These are phyloP conservation scores for Yarrowia galli DNA, from an alignment of 1,139 yeast species.

Conservation along the genomic window DNA sequence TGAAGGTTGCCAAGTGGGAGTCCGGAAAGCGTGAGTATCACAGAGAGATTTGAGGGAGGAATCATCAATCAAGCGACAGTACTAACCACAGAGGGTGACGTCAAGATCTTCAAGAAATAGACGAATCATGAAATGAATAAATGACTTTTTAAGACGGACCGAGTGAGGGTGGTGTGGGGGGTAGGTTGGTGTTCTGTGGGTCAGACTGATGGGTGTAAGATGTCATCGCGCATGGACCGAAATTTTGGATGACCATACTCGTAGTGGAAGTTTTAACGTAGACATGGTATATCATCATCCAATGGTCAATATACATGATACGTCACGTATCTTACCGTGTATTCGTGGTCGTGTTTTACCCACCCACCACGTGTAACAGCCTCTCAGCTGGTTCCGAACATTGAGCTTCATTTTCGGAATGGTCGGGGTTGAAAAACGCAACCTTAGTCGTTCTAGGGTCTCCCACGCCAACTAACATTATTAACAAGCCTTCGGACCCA, in stretches of 20 bases:
- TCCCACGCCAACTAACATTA: constrained; percentile 10
- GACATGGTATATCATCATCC: too few species aligned
- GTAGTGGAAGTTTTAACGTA: too few species aligned
- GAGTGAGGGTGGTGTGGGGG: too few species aligned
- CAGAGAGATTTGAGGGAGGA: background rate
- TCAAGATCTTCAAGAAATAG: constrained; percentile 33
- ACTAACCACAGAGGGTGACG: constrained; percentile 38
- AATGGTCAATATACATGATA: background rate
- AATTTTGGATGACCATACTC: too few species aligned
- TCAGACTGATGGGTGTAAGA: too few species aligned
- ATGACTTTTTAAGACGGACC: constrained; percentile 9
- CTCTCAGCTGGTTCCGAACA: too few species aligned
- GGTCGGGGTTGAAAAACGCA: constrained; percentile 31
- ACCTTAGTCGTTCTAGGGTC: background rate
- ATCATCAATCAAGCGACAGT: background rate
- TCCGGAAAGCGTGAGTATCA: constrained; percentile 63
- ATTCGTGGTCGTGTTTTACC: background rate
- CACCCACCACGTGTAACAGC: constrained; percentile 12
- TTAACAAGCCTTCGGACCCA: background rate
- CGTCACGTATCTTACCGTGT: background rate
- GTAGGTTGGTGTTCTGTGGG: too few species aligned
- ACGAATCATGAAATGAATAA: constrained; percentile 31
- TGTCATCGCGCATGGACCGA: too few species aligned
- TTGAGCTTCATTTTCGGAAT: background rate
- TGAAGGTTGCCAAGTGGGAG: constrained; percentile 73